Conservation (phyloP, 306 rosid species). For the Spatholobus suberectus region DNA sequence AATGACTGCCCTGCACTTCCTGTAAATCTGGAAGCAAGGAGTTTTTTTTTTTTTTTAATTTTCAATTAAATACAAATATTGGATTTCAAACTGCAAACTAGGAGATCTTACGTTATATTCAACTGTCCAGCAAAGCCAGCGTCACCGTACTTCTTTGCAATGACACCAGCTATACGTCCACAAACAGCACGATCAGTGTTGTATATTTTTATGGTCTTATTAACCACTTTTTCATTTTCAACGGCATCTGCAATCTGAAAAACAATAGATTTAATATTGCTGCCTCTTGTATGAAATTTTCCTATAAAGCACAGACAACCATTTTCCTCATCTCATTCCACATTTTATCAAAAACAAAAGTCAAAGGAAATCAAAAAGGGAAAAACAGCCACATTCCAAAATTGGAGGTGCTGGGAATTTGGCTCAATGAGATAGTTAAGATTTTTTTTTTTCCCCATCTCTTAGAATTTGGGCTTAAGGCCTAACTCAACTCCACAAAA, state of each 20-base stretch:
- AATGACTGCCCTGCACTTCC: conserved; percentile 99
- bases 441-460: no score
- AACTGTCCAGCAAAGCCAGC: conserved; percentile 98
- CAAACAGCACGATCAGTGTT: conserved; percentile 92
- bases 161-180: conserved; percentile 89
- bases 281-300: conserved; percentile 14
- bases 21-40: conserved; percentile 66
- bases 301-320: conserved; percentile 11
- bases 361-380: neutral
- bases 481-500: no score
- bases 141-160: conserved; percentile 97
- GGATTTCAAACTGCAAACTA: conserved; percentile 28
- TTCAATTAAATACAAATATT: conserved; percentile 29
- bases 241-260: conserved; percentile 87
- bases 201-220: conserved; percentile 73
- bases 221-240: conserved; percentile 76
- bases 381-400: neutral
- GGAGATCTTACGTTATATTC: conserved; percentile 78
- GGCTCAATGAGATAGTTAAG: neutral
- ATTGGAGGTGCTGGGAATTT: conserved; percentile 1
- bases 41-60: conserved; percentile 28
- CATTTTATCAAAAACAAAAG: neutral
- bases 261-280: conserved; percentile 20
- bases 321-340: conserved; percentile 2
- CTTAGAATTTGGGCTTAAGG: no score